A percentile compares a stretch with the other conserved stretches of the same genome.
These are phyloP conservation scores for Fonsecaea nubica DNA, from an alignment of 2,329 filamentous ascomycete genomes.

Conservation along the genomic window DNA sequence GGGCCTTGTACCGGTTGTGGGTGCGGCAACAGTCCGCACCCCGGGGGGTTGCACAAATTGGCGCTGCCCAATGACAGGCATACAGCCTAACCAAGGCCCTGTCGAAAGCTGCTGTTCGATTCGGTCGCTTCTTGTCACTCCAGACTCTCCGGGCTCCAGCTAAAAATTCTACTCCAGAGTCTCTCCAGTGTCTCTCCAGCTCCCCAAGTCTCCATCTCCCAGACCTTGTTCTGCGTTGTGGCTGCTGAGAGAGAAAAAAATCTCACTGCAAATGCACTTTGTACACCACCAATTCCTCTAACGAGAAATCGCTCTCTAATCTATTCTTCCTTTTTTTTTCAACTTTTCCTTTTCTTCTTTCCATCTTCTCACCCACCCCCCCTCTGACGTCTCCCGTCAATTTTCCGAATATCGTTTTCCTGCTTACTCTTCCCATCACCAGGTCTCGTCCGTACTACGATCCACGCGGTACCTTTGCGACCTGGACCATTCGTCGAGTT, in stretches of 20 bases:
- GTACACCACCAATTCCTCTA: constrained; percentile 16
- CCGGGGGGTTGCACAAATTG: neutral
- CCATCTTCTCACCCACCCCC: constrained; percentile 6
- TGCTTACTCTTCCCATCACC: neutral
- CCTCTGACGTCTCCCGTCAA: constrained; percentile 7
- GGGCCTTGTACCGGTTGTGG: neutral
- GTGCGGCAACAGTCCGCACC: constrained; percentile 15
- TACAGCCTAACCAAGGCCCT: neutral
- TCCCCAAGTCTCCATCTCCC: constrained; percentile 13
- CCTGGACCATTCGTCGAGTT: neutral
- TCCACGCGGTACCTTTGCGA: neutral
- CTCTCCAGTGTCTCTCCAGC: constrained; percentile 1
- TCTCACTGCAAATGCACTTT: constrained; percentile 12
- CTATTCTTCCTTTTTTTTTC: constrained; percentile 1
- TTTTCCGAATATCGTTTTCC: neutral
- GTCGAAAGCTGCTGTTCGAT: constrained; percentile 1
- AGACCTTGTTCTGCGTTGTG: neutral
- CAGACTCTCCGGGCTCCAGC: constrained; percentile 2
- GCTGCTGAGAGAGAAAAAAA: neutral
- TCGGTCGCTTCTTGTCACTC: constrained; percentile 4
- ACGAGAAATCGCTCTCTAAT: constrained; percentile 14
- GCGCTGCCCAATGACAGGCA: constrained; percentile 2
- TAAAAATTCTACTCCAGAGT: constrained; percentile 6
- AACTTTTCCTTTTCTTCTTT: neutral
- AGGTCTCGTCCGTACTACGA: neutral